Percentiles rank a stretch among this genome's conserved stretches.
Conservation (phyloP, 495 filamentous ascomycete species). For the Penicillium silybi region DNA sequence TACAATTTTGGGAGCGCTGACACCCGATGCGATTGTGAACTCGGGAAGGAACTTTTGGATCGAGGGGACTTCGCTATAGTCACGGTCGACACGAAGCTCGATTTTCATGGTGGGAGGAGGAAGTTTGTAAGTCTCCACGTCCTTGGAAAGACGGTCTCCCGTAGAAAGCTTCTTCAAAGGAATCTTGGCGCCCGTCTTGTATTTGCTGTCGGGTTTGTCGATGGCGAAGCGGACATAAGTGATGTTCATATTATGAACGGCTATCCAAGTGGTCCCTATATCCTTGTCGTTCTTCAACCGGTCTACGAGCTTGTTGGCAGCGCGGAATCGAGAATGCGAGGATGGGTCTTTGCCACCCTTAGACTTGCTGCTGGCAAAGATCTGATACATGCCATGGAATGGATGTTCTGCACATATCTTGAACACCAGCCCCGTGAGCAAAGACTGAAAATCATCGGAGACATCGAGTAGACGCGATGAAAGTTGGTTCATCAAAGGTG, state of each 20-base stretch:
- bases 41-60: slow-evolving; percentile 63
- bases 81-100: slow-evolving; percentile 61
- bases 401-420: slow-evolving; percentile 88
- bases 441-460: slow-evolving; percentile 63
- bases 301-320: slow-evolving; percentile 63
- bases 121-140: slow-evolving; percentile 55
- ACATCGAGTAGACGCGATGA: slow-evolving; percentile 81
- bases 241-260: slow-evolving; percentile 67
- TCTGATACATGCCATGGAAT: slow-evolving; percentile 93
- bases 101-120: slow-evolving; percentile 91
- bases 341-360: slow-evolving; percentile 65
- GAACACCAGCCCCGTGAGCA: slow-evolving; percentile 67
- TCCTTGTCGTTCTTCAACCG: slow-evolving; percentile 50
- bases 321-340: slow-evolving; percentile 64
- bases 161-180: slow-evolving; percentile 54
- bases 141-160: slow-evolving; percentile 54
- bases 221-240: slow-evolving; percentile 70
- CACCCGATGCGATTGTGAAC: slow-evolving; percentile 81
- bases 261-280: slow-evolving; percentile 52
- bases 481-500: slow-evolving; percentile 89
- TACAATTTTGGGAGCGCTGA: slow-evolving; percentile 89
- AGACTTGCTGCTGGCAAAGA: slow-evolving; percentile 73
- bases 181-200: slow-evolving; percentile 65
- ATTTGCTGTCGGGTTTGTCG: slow-evolving; percentile 54
- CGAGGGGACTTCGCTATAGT: slow-evolving; percentile 72